Conservation (phyloP, 2,329 filamentous ascomycete species). For the Thermomyces lanuginosus region DNA sequence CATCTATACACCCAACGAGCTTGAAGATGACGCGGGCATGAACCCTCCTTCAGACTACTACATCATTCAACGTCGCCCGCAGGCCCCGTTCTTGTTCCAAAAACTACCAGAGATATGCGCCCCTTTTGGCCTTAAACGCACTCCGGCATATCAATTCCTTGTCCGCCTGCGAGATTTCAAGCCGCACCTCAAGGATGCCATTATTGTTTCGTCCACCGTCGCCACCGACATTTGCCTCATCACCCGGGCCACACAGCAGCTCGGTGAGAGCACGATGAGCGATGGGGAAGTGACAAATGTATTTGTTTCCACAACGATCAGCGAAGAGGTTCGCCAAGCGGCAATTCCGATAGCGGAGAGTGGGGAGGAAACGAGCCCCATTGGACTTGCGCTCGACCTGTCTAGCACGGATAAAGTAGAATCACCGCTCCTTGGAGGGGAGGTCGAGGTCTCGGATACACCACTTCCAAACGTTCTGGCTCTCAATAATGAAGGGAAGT, state of each 20-base stretch:
- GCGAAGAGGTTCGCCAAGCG: constrained; percentile 59
- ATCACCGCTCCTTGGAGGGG: constrained; percentile 60
- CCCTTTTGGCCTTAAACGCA: constrained; percentile 49
- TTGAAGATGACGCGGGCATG: constrained; percentile 36
- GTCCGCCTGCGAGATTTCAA: constrained; percentile 63
- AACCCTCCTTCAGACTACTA: constrained; percentile 57
- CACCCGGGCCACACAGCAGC: constrained; percentile 51
- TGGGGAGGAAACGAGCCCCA: constrained; percentile 54
- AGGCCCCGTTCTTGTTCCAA: constrained; percentile 51
- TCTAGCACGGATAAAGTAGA: constrained; percentile 63
- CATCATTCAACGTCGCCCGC: constrained; percentile 53
- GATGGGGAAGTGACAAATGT: constrained; percentile 43
- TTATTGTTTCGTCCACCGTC: constrained; percentile 69
- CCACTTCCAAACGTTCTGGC: constrained; percentile 73
- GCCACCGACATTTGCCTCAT: constrained; percentile 65
- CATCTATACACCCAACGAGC: constrained; percentile 51
- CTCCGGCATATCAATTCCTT: constrained; percentile 60
- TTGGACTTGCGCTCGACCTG: constrained; percentile 72
- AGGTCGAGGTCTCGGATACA: constrained; percentile 60
- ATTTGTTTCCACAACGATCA: constrained; percentile 57
- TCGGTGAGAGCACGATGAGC: constrained; percentile 45
- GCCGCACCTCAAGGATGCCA: constrained; percentile 61
- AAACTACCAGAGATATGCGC: constrained; percentile 59
- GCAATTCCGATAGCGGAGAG: constrained; percentile 53
- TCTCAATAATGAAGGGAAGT: constrained; percentile 73